Base-by-base conservation (phyloP, 106 monocot species). In the Amphibolis antarctica region DNA sequence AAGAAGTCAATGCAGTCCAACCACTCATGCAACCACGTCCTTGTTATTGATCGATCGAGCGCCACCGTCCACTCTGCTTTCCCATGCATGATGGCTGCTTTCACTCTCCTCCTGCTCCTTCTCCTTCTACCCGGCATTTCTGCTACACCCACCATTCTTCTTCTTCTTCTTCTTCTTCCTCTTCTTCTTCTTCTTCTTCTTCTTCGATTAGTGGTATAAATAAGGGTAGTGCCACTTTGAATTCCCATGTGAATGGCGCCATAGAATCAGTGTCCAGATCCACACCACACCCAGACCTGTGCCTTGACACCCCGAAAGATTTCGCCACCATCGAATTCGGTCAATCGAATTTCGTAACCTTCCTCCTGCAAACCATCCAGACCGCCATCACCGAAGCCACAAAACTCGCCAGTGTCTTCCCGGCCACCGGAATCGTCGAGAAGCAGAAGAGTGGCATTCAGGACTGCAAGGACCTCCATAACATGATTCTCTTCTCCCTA, bases 401-500 rank as follows among this genome's bases (percentile, higher is more conserved):
- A 31, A 25, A 72, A 42, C 59, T 79, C 47, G 50, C 75, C 55
- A 60, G 67, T 12, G 1, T 69, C 45, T 56, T 66, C 68, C 18
- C 24, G 53, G 18, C 70, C 63, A 9, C 70, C 44, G 26, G 30
- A 60, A 68, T 84, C 46, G 42, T 67, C 69, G 80, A 83, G 55
- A 45, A 44, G 4, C 86, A 79, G 10, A 64, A 49, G 14, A 76
- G 86, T n/a, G 63, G 83, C 23, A 12, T 86, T 19, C 83, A 78
- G 27, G 92, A 92, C 80, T 92, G 92, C 79, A 49, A 36, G 14
- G 86, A 92, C 19, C 87, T 92, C 63, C 86, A 92, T 68, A 36
- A 44, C 5, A 58, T 77, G 62, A 80, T 83, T 62, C 25, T 83
- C 55, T 66, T 72, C 57, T 87, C 83, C 46, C 80, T 87, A n/a